Conservation (phyloP, 306 rosid species). For the Begonia masoniana region DNA sequence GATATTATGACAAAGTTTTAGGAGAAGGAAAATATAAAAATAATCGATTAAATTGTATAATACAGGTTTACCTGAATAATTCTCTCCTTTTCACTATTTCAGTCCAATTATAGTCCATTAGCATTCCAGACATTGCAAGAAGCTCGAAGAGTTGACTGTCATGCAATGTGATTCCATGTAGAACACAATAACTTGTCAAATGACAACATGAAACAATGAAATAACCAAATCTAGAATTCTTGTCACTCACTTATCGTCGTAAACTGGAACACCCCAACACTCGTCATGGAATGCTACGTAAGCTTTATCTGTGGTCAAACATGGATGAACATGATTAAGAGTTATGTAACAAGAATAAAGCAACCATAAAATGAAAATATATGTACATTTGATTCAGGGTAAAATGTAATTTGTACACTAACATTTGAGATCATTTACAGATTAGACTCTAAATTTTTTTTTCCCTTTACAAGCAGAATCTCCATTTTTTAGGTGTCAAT, state of each 20-base stretch:
- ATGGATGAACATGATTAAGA: neutral
- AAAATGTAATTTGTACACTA: too few relatives aligned
- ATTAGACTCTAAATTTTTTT: too few relatives aligned
- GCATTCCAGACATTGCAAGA: slow-evolving; percentile 85
- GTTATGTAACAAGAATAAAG: too few relatives aligned
- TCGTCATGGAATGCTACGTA: slow-evolving; percentile 90
- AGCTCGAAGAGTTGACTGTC: slow-evolving; percentile 89
- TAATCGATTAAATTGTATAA: neutral
- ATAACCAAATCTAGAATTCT: too few relatives aligned
- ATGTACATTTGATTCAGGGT: too few relatives aligned
- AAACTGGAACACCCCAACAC: slow-evolving; percentile 97
- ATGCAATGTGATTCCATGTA: slow-evolving; percentile 4
- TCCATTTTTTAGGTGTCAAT: too few relatives aligned
- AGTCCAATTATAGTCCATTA: slow-evolving; percentile 98
- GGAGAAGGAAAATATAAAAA: too few relatives aligned
- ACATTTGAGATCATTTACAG: too few relatives aligned
- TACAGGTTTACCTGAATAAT: slow-evolving; percentile 41
- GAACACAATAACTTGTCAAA: neutral
- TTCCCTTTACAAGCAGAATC: too few relatives aligned
- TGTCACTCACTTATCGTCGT: slow-evolving; percentile 58
- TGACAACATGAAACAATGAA: neutral
- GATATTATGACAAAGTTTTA: too few relatives aligned
- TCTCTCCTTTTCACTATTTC: slow-evolving; percentile 85
- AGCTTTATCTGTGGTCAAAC: slow-evolving; percentile 41
- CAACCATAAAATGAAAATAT: too few relatives aligned